Evolutionary conservation across 140 eudicot species (phyloP), one percentile per base, ranked within the genome.

Genomic region (Cichorium intybus): DNA sequence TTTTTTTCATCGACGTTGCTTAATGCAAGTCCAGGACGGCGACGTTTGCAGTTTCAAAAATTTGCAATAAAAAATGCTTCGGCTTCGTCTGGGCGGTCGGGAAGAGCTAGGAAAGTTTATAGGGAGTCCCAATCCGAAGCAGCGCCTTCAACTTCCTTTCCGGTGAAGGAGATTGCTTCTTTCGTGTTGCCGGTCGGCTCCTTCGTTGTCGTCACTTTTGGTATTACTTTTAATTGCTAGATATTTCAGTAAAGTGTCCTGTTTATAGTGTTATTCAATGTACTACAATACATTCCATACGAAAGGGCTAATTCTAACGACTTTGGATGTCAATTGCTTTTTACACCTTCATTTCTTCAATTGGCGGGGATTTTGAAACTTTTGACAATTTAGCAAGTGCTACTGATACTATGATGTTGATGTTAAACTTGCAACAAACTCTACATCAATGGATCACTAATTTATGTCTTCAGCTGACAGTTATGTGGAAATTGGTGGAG

Each of bases 401-500:
- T 24, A 56, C 7, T 9, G 24, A 56, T 6, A 37, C n/a, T n/a
- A n/a, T n/a, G n/a, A n/a, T n/a, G n/a, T n/a, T n/a, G n/a, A n/a
- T n/a, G n/a, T n/a, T n/a, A n/a, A n/a, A n/a, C 35, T 60, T 12
- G 52, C 52, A 39, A 39, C 67, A 39, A 5, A 22, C 5, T 41
- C 7, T 8, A n/a, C 12, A 7, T 62, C 73, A 66, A 65, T 69
- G 66, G 80, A 79, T 58, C 64, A 75, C 90, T 88, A 80, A 85
- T 80, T 74, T 73, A 64, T 79, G 69, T 81, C 69, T 81, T 85
- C 95, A 93, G 95, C 77, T 85, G 76, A 88, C 95, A 88, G 97
- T 93, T 81, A 41, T 88, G 74, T 88, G 97, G 96, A 88, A 86
- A 71, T 62, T 93, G 80, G 85, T 78, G 81, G 89, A 66, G 82